Evolutionary conservation across 2,329 filamentous ascomycete genomes (phyloP), one percentile per base, ranked within the genome.

Genomic region (Nannizziopsis barbatae): DNA sequence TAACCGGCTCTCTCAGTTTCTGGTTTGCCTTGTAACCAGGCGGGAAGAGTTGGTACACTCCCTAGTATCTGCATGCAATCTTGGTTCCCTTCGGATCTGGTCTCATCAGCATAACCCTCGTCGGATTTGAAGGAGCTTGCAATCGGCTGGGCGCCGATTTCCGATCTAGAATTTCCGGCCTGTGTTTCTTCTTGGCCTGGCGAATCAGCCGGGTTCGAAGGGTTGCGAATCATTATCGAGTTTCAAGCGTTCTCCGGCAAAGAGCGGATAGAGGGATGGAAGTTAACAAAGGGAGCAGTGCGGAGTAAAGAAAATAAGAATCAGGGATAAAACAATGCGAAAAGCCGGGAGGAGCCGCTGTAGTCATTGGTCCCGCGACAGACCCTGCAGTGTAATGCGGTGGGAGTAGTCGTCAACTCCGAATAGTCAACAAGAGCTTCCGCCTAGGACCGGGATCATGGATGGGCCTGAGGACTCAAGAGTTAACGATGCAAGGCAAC

Each of bases 71-170:
- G 59, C 17, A 62, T 62, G 37, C 62, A 56, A 31, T 67, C 67
- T 54, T 65, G 65, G 42, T 69, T 69, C 43, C 63, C 56, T 53
- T 67, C 67, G 50, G 66, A 79, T 52, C 71, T 66, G 2, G 75
- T 77, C 42, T 89, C 85, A 63, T 92, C 86, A 5, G 86, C 89
- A 64, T 92, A 93, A 59, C 87, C 87, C 69, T 93, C 87, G 69
- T 93, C 86, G 50, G 87, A 76, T 63, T 81, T 72, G 55, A 76
- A 73, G 30, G 76, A 58, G 14, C 61, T 56, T n/a, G 62, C 58
- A 33, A 62, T 52, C 31, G 62, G 59, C 31, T 61, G 55, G 42
- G 57, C 49, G 30, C 60, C 48, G 53, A 62, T 61, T 12, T 56
- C 57, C 41, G 62, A 49, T 42, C 55, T 44, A 42, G 61, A 59